Base-by-base conservation (phyloP, 148 eudicot genomes). In the Dysphania ambrosioides region DNA sequence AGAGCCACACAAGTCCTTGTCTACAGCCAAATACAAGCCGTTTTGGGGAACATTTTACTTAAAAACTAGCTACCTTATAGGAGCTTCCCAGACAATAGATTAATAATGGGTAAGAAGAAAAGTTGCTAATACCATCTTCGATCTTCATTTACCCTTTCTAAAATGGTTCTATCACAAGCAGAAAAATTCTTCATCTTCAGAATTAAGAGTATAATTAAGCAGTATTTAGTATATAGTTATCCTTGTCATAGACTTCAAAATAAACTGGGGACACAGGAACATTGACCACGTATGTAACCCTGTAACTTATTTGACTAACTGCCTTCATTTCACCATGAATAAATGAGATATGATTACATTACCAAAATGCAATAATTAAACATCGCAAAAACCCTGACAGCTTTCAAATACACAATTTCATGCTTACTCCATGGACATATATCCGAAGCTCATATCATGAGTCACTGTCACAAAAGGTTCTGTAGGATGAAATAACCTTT, bases 361-460 rank as follows among this genome's bases (percentile, higher is more conserved):
- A 44, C 71, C 42, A 40, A 29, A 35, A 9, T 0, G n/a, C 23
- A 19, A 59, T 26, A 66, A 53, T 55, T 24, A 0, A 61, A 24
- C 40, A 35, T 47, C 66, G 34, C 55, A 26, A 62, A 75, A 61
- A 62, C 24, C 53, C 67, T 27, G 55, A 41, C 30, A 56, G n/a
- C n/a, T n/a, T n/a, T n/a, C n/a, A n/a, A n/a, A n/a, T 63, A 7
- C 36, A 10, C 24, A 51, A 64, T 18, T n/a, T 57, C 21, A 27
- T 47, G 29, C 26, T n/a, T 38, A 30, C 66, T 10, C 0, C 4
- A 49, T 31, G n/a, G n/a, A n/a, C n/a, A n/a, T n/a, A n/a, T n/a
- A n/a, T n/a, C n/a, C n/a, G n/a, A 55, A 66, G 10, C 36, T 53
- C 15, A 29, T 15, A 67, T 40, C 19, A 57, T 12, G 31, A 4